Base-by-base conservation (phyloP, 2,329 filamentous ascomycete species). In the Hymenoscyphus albidus region DNA sequence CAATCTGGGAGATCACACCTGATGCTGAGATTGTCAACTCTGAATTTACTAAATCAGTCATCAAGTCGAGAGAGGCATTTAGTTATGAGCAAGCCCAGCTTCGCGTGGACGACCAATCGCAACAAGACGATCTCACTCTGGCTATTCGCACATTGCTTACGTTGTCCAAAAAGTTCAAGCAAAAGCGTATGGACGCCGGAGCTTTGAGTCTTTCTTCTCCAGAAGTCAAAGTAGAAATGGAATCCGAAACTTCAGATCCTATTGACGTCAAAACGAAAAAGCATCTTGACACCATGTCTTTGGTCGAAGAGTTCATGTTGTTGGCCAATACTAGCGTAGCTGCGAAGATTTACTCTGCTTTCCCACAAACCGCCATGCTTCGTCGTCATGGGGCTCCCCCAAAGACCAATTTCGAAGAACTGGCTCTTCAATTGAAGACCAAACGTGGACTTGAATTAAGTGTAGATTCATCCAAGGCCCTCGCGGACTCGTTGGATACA, bases 251-350 rank as follows among this genome's bases (percentile, higher is more conserved):
- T 0, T 96, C 93, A 1, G 95, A 98, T 74, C 94, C 95, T 0
- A 89, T 97, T 62, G 95, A 98, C 73, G 92, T 99, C 71, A 93
- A 98, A 81, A 96, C 93, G 5, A 99, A 99, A 79, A 85, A 93
- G 72, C 87, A 93, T 61, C 87, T 99, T 44, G 93, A 95, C 74
- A 99, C 95, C 62, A 99, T 98, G 80, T 97, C 94, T 27, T 85
- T 99, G 5, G 96, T 99, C 35, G 95, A 99, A 76, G 95, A 99
- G 76, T 98, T 99, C 83, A 99, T 99, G 95, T 83, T 99, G 74
- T 90, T 98, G 76, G 96, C 95, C 82, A 99, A 99, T 79, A 93
- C 92, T 74, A 94, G 90, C 71, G 96, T 99, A 38, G 95, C 94
- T 6, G 85, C 88, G 70, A 94, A 92, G 77, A 96, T 96, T 74